A percentile compares a stretch with the other conserved stretches of the same genome.
Evolutionary conservation across 164 flowering plant species (phyloP).

Genomic region (Vitis cinerea): DNA sequence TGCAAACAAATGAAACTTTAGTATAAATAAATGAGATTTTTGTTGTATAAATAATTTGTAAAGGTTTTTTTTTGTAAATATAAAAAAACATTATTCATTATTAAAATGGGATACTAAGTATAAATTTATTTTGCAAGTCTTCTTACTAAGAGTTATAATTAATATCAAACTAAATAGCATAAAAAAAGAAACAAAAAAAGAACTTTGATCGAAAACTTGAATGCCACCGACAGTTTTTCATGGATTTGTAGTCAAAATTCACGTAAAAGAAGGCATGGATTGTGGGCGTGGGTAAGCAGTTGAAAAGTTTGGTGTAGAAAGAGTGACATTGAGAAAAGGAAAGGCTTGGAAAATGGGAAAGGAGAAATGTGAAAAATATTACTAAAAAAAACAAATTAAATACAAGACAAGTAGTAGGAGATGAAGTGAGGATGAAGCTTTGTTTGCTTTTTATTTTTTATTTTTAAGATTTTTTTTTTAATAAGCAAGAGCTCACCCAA

Average conservation of each 20-base stretch:
- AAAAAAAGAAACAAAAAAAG: background rate
- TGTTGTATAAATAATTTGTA: too few relatives aligned
- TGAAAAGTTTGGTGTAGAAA: background rate
- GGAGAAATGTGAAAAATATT: slow-evolving; percentile 3
- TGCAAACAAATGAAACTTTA: too few relatives aligned
- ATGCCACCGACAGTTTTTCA: background rate
- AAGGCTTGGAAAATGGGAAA: slow-evolving; percentile 11
- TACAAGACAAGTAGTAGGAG: slow-evolving; percentile 3
- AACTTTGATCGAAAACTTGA: background rate
- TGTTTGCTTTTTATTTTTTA: slow-evolving; percentile 16
- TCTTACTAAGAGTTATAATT: too few relatives aligned
- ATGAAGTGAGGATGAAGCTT: slow-evolving; percentile 44
- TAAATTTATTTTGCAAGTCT: too few relatives aligned
- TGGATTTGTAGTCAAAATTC: background rate
- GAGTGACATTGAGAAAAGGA: slow-evolving; percentile 5
- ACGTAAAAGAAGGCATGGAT: background rate
- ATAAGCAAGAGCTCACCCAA: slow-evolving; percentile 36
- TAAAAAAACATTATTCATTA: too few relatives aligned
- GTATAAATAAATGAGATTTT: too few relatives aligned
- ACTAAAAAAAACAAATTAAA: background rate
- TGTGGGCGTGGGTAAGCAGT: background rate
- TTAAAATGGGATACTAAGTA: too few relatives aligned
- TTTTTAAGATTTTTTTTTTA: too few relatives aligned
- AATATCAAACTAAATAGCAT: too few relatives aligned
- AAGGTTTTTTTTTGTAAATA: too few relatives aligned